Evolutionary conservation across 2,329 filamentous ascomycete genomes (phyloP), one percentile per base, ranked within the genome.

Genomic region (Peltaster fructicola): DNA sequence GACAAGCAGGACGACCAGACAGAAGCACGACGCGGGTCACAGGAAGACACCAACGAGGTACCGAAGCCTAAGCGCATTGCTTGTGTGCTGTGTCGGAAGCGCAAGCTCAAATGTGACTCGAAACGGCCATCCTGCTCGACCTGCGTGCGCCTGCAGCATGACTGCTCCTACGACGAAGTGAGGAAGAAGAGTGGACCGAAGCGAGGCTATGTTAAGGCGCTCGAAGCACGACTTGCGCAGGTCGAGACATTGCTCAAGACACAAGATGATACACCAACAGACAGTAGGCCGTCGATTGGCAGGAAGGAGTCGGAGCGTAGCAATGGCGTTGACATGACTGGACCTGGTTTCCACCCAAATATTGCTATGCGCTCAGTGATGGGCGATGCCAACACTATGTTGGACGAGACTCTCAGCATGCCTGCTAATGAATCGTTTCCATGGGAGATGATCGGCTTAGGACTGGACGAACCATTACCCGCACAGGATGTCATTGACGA

Each of bases 181-280:
- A 69, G 84, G 47, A 79, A 81, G 55, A 92, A 92, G 67, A 91
- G 82, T 49, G 84, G 84, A 3, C 84, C 84, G 3, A 92, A 92
- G 59, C 67, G 84, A 47, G 84, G 84, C 40, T 92, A 93, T 48
- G 84, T 92, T 33, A 92, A 92, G 59, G 75, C 82, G 31, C 56
- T 95, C 39, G 88, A 95, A 53, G 84, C 90, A 48, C 69, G 88
- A 49, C 56, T 98, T 44, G 40, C 39, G 32, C 84, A 93, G 63
- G 84, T 95, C 27, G 85, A 93, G 58, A 88, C 77, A 2, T 57
- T 93, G 28, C 59, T 93, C 32, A 90, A 85, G 55, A 79, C 69
- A 5, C 76, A 90, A 22, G 43, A 46, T 27, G 45, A 47, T 8
- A 23, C 18, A 15, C 26, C 32, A 8, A 23, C 4, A 17, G 25